Conservation (phyloP, 1,284 basidiomycete genomes). For the Ustilago hordei region DNA sequence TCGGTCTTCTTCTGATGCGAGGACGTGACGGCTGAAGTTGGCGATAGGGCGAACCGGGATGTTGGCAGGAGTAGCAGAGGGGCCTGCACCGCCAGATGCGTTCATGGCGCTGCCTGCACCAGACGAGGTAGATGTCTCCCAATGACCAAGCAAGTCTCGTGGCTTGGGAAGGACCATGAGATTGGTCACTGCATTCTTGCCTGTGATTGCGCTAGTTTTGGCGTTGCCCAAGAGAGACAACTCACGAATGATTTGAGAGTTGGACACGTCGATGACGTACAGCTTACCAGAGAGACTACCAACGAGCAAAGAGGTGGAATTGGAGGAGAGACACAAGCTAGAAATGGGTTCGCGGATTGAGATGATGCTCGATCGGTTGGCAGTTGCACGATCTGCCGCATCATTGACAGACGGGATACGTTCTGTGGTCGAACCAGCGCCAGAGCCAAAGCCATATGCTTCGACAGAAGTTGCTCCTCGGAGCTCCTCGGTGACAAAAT, state of each 20-base stretch:
- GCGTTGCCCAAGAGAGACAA: slow-evolving; percentile 71
- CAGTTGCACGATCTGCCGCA: slow-evolving; percentile 16
- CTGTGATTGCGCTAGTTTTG: slow-evolving; percentile 35
- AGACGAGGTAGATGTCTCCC: slow-evolving; percentile 25
- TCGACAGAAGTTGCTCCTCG: slow-evolving; percentile 30
- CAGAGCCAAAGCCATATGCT: slow-evolving; percentile 32
- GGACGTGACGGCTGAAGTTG: slow-evolving; percentile 37
- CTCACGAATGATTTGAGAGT: slow-evolving; percentile 86
- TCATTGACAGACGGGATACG: slow-evolving; percentile 22
- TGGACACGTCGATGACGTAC: slow-evolving; percentile 85
- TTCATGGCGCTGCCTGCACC: slow-evolving; percentile 23
- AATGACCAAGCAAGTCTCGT: slow-evolving; percentile 46
- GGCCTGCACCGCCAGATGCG: slow-evolving; percentile 18
- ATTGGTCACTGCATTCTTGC: slow-evolving; percentile 58
- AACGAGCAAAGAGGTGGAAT: slow-evolving; percentile 74
- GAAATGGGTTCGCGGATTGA: slow-evolving; percentile 72
- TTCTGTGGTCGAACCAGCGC: slow-evolving; percentile 22
- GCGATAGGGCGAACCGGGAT: slow-evolving; percentile 41
- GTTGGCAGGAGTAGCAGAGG: slow-evolving; percentile 15
- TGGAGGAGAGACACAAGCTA: slow-evolving; percentile 79
- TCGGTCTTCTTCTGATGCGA: slow-evolving; percentile 40
- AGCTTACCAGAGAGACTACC: slow-evolving; percentile 74
- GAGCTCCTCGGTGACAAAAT: slow-evolving; percentile 42
- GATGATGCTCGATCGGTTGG: slow-evolving; percentile 39
- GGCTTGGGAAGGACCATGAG: slow-evolving; percentile 45